Evolutionary conservation across 2,329 filamentous ascomycete genomes (phyloP).

Genomic region (Aspergillus neoniger): DNA sequence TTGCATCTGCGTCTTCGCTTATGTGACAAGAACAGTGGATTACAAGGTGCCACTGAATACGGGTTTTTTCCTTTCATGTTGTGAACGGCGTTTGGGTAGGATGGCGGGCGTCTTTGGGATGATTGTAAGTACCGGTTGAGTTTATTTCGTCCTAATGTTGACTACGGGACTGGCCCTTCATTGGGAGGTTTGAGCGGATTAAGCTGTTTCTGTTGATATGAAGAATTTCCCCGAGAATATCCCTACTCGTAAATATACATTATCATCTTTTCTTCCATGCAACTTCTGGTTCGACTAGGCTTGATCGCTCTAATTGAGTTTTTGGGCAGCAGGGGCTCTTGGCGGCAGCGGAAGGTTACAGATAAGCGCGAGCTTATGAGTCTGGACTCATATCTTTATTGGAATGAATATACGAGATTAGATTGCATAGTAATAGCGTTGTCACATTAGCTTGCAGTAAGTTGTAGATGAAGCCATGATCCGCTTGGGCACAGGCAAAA

Average conservation of each 20-base stretch:
- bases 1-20: background rate
- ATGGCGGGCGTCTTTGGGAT: conserved; percentile 5
- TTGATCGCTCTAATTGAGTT: background rate
- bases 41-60: background rate
- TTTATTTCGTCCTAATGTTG: background rate
- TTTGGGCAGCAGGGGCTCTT: conserved; percentile 10
- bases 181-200: conserved; percentile 2
- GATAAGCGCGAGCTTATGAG: background rate
- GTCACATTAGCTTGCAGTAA: background rate
- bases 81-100: conserved; percentile 20
- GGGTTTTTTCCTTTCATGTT: conserved; percentile 6
- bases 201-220: conserved; percentile 4
- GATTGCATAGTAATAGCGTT: background rate
- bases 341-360: conserved; percentile 1
- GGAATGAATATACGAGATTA: background rate
- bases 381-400: background rate
- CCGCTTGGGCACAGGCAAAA: conserved; percentile 9
- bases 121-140: background rate
- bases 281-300: conserved; percentile 1
- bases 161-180: background rate
- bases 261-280: background rate
- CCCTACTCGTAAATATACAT: background rate
- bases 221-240: background rate
- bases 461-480: background rate
- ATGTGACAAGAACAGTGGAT: background rate